These are phyloP conservation scores for Saccharomyces mikatae DNA, from an alignment of 805 yeast species.

Conservation along the genomic window DNA sequence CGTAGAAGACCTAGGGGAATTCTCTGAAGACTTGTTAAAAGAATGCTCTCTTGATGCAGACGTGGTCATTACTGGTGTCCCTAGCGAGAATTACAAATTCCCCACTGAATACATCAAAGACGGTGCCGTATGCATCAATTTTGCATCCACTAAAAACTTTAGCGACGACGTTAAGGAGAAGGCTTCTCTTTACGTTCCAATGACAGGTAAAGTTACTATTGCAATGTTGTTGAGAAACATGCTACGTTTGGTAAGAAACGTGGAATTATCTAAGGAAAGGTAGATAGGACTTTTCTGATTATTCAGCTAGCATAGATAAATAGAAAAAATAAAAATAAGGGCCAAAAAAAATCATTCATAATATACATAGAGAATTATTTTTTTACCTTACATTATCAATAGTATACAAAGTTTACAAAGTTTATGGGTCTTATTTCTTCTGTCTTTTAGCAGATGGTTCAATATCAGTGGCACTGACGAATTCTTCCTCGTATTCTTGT, in stretches of 20 bases:
- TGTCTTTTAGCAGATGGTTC: constrained; percentile 28
- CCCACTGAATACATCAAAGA: constrained; percentile 72
- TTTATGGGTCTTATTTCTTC: constrained; percentile 13
- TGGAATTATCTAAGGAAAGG: constrained; percentile 15
- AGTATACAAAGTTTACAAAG: neutral
- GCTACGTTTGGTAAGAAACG: constrained; percentile 71
- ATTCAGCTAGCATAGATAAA: neutral
- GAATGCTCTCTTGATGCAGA: constrained; percentile 70
- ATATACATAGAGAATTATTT: neutral
- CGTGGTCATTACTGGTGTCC: constrained; percentile 94
- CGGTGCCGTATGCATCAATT: constrained; percentile 88
- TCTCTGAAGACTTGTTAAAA: constrained; percentile 39
- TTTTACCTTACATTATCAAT: neutral
- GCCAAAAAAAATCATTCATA: neutral
- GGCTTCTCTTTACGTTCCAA: constrained; percentile 90
- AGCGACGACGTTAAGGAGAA: constrained; percentile 69
- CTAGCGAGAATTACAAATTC: constrained; percentile 73
- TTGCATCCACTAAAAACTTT: constrained; percentile 84
- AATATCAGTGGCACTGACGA: constrained; percentile 29
- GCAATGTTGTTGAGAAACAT: constrained; percentile 88
- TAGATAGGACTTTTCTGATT: neutral
- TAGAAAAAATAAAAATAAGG: neutral
- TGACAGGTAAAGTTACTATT: constrained; percentile 93
- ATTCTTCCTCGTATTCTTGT: constrained; percentile 27
- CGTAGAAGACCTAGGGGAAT: constrained; percentile 50